Conservation (phyloP, 2,329 filamentous ascomycete genomes). For the Tympanopsis confertula region DNA sequence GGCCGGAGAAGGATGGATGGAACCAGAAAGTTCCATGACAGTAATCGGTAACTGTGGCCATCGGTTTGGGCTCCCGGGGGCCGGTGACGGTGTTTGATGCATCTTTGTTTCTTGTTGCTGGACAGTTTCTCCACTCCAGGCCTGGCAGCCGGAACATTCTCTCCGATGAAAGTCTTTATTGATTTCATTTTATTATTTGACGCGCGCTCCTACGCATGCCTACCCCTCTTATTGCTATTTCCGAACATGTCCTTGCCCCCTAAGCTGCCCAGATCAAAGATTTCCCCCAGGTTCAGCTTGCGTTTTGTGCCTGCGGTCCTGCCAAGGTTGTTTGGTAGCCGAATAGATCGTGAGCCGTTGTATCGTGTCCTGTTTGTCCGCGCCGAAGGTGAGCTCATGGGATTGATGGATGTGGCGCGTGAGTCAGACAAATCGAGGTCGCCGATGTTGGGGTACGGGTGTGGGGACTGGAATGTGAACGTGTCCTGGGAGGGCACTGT, state of each 20-base stretch:
- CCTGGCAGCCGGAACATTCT: neutral
- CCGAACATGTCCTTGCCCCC: conserved; percentile 49
- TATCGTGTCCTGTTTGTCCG: neutral
- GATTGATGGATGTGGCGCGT: conserved; percentile 15
- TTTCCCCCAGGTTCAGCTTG: conserved; percentile 61
- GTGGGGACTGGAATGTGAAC: conserved; percentile 60
- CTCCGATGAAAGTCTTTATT: neutral
- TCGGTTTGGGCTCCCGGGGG: too few relatives aligned
- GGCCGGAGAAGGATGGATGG: too few relatives aligned
- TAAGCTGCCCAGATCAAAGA: conserved; percentile 60
- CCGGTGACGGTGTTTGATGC: too few relatives aligned
- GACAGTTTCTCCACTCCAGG: neutral
- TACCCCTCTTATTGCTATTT: conserved; percentile 13
- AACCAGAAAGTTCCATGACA: too few relatives aligned
- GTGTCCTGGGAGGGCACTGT: conserved; percentile 42
- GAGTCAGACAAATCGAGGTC: conserved; percentile 48
- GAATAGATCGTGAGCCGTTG: conserved; percentile 13
- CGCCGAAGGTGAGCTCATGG: conserved; percentile 7
- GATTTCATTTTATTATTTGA: neutral
- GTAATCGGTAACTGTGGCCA: too few relatives aligned
- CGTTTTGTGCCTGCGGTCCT: conserved; percentile 61
- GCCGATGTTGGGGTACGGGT: conserved; percentile 49
- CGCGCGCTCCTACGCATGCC: neutral
- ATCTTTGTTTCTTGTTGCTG: too few relatives aligned
- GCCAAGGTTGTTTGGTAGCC: conserved; percentile 36